phyloP scores from a whole-genome alignment of 106 monocot genomes.

The Dioscorea zingiberensis region DNA sequence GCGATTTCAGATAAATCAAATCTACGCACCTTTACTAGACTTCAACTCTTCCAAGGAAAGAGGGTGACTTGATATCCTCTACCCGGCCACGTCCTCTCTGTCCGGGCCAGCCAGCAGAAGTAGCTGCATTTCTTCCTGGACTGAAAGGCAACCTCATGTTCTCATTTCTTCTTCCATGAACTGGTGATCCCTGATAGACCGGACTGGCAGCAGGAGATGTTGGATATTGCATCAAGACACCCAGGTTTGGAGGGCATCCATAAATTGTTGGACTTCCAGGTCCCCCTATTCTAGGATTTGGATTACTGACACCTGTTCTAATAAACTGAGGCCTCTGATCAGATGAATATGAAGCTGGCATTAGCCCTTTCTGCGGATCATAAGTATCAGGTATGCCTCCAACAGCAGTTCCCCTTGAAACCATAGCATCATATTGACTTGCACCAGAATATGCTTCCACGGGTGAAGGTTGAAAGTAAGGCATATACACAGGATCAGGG shows the following conservation, averaged over 20 bases:
- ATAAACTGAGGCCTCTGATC: slow-evolving; percentile 40
- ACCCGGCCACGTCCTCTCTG: slow-evolving; percentile 46
- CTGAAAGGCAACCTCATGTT: slow-evolving; percentile 28
- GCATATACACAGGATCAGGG: slow-evolving; percentile 49
- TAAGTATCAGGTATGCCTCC: slow-evolving; percentile 29
- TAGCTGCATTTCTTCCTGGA: slow-evolving; percentile 27
- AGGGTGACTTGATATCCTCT: slow-evolving; percentile 49
- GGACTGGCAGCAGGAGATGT: slow-evolving; percentile 50
- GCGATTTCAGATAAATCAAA: slow-evolving; percentile 79
- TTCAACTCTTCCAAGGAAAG: slow-evolving; percentile 88
- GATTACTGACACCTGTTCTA: slow-evolving; percentile 20
- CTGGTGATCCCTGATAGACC: slow-evolving; percentile 37
- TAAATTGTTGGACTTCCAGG: slow-evolving; percentile 37
- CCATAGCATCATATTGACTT: slow-evolving; percentile 44
- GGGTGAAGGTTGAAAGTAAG: slow-evolving; percentile 60
- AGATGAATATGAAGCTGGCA: slow-evolving; percentile 18
- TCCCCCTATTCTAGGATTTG: slow-evolving; percentile 26
- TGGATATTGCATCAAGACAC: slow-evolving; percentile 51
- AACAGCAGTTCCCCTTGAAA: slow-evolving; percentile 22
- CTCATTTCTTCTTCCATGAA: slow-evolving; percentile 47
- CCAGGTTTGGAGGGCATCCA: slow-evolving; percentile 40
- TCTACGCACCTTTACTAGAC: slow-evolving; percentile 50
- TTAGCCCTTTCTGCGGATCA: slow-evolving; percentile 38
- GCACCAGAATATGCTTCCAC: slow-evolving; percentile 35
- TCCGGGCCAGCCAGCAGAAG: slow-evolving; percentile 57